Conservation (phyloP, 306 rosid species). For the Spatholobus suberectus region DNA sequence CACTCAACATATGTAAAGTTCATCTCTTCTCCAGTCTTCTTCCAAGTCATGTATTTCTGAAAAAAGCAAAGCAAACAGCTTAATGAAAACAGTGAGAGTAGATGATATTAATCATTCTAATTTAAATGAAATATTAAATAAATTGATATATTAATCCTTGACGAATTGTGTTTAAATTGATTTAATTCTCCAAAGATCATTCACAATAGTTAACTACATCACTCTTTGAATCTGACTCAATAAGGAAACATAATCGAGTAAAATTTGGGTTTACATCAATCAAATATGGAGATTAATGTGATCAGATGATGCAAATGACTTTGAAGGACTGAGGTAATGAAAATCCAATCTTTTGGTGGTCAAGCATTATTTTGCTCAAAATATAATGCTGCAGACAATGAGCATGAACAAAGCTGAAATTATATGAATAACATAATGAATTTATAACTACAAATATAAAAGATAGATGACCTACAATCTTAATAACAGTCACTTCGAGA, state of each 20-base stretch:
- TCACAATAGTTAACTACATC: slow-evolving; percentile 26
- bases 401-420: neutral
- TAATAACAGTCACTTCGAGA: slow-evolving; percentile 1
- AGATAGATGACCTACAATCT: neutral
- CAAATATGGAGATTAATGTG: slow-evolving; percentile 9
- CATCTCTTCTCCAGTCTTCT: slow-evolving; percentile 93
- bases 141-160: neutral
- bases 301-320: slow-evolving; percentile 6
- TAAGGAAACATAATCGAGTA: neutral
- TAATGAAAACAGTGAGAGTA: slow-evolving; percentile 9
- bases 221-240: neutral
- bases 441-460: neutral
- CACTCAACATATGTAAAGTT: slow-evolving; percentile 96
- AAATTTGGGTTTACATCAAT: neutral
- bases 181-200: slow-evolving; percentile 1
- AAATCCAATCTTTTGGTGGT: slow-evolving; percentile 17
- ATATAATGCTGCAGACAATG: neutral
- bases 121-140: neutral
- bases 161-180: neutral
- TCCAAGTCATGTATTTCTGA: slow-evolving; percentile 91
- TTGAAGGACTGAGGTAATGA: neutral
- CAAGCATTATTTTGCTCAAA: neutral
- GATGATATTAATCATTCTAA: neutral
- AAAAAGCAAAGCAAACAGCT: slow-evolving; percentile 34
- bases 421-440: neutral